Evolutionary conservation across 805 yeast genomes (phyloP).

Genomic region (Kuraishia borneana): DNA sequence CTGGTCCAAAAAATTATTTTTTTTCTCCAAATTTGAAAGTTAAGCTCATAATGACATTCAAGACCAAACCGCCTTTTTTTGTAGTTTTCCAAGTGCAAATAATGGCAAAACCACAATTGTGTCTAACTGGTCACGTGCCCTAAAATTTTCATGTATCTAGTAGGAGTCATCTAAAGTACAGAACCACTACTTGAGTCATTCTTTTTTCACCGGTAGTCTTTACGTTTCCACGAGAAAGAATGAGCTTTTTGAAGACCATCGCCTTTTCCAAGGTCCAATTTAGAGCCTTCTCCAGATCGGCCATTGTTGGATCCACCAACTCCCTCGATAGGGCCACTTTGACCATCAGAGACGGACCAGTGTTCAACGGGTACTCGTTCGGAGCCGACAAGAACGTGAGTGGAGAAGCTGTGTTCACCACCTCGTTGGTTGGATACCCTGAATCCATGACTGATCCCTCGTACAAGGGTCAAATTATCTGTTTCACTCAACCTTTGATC

Average conservation of each 20-base stretch:
- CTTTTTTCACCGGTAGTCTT: conserved; percentile 6
- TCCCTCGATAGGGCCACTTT: conserved; percentile 73
- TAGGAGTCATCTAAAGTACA: too few species aligned
- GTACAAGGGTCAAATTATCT: conserved; percentile 91
- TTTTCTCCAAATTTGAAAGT: too few species aligned
- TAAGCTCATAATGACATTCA: too few species aligned
- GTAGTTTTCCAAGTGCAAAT: too few species aligned
- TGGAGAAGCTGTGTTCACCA: conserved; percentile 97
- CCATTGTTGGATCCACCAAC: conserved; percentile 15
- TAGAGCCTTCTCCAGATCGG: conserved; percentile 2
- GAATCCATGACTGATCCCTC: conserved; percentile 99
- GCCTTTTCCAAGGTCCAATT: neutral
- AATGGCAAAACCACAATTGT: too few species aligned
- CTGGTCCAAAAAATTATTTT: too few species aligned
- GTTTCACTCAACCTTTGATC: conserved; percentile 92
- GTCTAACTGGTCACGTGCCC: too few species aligned
- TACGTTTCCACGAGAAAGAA: conserved; percentile 4
- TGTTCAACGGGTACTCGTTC: conserved; percentile 86
- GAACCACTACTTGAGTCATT: too few species aligned
- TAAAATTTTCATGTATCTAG: too few species aligned
- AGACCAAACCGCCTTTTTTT: too few species aligned
- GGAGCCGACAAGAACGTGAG: conserved; percentile 90
- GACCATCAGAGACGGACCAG: conserved; percentile 87
- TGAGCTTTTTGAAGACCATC: too few species aligned
- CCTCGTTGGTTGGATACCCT: conserved; percentile 96